Evolutionary conservation across 2,329 filamentous ascomycete species (phyloP).

Genomic region (Xylariaceae sp.): DNA sequence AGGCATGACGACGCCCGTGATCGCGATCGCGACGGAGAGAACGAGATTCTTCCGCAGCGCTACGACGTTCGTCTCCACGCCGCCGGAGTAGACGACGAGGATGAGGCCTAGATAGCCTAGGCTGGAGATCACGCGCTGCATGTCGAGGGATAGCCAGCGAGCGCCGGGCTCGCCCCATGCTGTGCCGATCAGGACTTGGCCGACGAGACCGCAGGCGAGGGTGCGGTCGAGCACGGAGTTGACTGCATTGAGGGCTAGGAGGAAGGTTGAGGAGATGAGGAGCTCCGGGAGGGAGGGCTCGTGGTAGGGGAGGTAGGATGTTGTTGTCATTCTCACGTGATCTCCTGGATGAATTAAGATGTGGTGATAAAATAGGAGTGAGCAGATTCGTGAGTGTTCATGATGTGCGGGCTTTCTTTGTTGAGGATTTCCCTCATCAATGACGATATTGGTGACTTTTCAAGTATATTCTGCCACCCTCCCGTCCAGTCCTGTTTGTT

Average conservation of each 20-base stretch:
- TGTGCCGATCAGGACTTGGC: conserved; percentile 65
- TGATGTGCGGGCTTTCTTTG: background rate
- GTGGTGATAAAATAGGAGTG: too few species aligned
- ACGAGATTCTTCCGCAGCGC: conserved; percentile 54
- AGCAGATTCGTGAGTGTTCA: background rate
- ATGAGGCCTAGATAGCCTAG: conserved; percentile 71
- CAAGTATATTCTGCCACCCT: too few species aligned
- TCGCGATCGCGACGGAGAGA: conserved; percentile 57
- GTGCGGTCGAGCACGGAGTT: conserved; percentile 53
- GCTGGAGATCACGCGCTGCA: conserved; percentile 47
- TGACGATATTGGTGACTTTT: too few species aligned
- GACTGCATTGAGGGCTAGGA: conserved; percentile 56
- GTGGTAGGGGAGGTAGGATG: conserved; percentile 49
- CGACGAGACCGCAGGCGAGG: conserved; percentile 66
- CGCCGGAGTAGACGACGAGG: conserved; percentile 61
- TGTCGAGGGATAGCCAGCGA: conserved; percentile 48
- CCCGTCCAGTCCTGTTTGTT: too few species aligned
- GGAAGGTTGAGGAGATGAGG: conserved; percentile 55
- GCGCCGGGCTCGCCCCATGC: conserved; percentile 64
- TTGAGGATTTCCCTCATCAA: too few species aligned
- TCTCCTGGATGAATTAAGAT: background rate
- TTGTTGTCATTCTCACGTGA: background rate
- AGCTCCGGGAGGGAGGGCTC: conserved; percentile 57
- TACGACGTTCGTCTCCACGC: conserved; percentile 49
- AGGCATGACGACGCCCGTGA: conserved; percentile 52